Evolutionary conservation across 164 flowering plant species (phyloP), one percentile per base, ranked within the genome.

Genomic region (Akebia trifoliata): DNA sequence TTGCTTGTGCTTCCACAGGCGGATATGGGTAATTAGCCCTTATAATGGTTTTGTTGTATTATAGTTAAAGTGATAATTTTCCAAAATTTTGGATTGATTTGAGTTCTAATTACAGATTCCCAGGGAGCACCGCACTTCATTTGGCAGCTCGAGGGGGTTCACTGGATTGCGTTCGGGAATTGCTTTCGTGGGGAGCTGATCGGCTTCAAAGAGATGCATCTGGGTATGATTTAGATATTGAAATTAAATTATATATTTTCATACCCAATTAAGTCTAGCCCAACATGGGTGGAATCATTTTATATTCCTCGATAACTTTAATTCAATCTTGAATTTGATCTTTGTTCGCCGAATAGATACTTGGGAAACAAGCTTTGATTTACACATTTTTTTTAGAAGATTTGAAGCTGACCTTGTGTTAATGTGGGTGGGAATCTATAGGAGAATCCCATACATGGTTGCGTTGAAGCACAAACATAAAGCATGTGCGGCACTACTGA

Each of bases 171-270:
- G 70, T 92, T 37, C 76, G 98, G 1, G 79, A 80, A 65, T 58
- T 92, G 81, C 79, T 92, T 42, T 95, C 98, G 1, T 92, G 96
- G 96, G 98, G 96, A 20, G 95, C 96, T 3, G 96, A 92, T 74
- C 95, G 98, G 25, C 77, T 74, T 66, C 87, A 89, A 50, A 78
- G 91, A 81, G 99, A 93, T 74, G 72, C 83, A 36, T 72, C 89
- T 38, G 98, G 98, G 98, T 92, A 89, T 54, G 47, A 26, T 28
- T 21, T 6, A n/a, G 18, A 26, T 26, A 15, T 56, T 20, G 32
- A 20, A 56, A 17, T 8, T 12, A 15, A 0, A 10, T 2, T 3
- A 36, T 14, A 26, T 39, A 25, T 20, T 28, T 4, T n/a, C n/a
- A 48, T 2, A 0, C 31, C 8, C 22, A 12, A n/a, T 35, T 52